phyloP scores from a whole-genome alignment of 345 rosid genomes.

The Eutrema yunnanense region DNA sequence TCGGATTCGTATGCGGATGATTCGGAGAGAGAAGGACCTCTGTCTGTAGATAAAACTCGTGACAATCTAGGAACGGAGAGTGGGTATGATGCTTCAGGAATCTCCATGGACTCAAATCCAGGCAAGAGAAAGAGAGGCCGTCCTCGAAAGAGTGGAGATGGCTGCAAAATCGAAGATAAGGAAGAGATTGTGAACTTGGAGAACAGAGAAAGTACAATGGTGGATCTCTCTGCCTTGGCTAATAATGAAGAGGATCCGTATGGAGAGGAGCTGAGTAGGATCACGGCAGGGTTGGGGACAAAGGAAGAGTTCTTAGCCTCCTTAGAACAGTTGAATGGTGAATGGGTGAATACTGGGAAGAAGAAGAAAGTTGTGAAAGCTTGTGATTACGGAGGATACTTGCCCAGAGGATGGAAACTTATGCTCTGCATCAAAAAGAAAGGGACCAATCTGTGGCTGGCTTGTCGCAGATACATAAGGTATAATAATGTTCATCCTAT shows the following conservation, averaged over 20 bases:
- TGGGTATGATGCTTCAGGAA: constrained; percentile 2
- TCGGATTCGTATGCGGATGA: neutral
- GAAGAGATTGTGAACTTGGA: constrained; percentile 15
- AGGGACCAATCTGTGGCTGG: constrained; percentile 38
- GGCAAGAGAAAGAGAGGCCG: constrained; percentile 64
- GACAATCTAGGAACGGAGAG: constrained; percentile 1
- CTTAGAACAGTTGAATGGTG: constrained; percentile 49
- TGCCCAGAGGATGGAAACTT: constrained; percentile 72
- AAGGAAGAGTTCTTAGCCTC: constrained; percentile 45
- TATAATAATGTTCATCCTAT: constrained; percentile 21
- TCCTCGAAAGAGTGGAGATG: constrained; percentile 39
- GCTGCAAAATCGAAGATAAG: neutral
- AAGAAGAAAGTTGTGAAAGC: constrained; percentile 64
- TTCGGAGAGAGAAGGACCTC: neutral
- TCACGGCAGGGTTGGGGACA: constrained; percentile 42
- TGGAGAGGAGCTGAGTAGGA: constrained; percentile 52
- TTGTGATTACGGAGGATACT: constrained; percentile 37
- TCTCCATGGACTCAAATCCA: constrained; percentile 5
- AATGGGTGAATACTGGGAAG: constrained; percentile 60
- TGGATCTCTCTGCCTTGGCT: constrained; percentile 29
- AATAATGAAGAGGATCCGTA: constrained; percentile 36
- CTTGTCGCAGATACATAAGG: constrained; percentile 67
- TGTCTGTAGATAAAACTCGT: neutral
- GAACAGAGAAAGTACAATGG: constrained; percentile 30
- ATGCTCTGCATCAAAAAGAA: constrained; percentile 51